These are phyloP conservation scores for Juglanconis juglandina DNA, from an alignment of 2,329 filamentous ascomycete genomes.

Conservation along the genomic window DNA sequence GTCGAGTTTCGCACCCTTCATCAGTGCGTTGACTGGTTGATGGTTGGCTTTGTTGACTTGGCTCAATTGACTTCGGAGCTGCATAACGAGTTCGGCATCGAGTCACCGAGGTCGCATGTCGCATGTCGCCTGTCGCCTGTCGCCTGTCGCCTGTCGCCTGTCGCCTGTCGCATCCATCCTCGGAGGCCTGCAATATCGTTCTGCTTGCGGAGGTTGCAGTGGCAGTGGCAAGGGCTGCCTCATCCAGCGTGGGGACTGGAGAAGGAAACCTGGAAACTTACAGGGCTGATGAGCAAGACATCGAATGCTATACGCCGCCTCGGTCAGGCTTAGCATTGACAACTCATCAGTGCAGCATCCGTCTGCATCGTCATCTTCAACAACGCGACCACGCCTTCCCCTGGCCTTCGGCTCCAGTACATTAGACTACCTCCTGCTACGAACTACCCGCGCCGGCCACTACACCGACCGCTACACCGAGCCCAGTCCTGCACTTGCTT, in stretches of 20 bases:
- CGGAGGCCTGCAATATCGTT: neutral
- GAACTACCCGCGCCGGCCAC: neutral
- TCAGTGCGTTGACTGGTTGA: neutral
- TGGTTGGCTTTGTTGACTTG: neutral
- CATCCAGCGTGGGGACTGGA: slow-evolving; percentile 2
- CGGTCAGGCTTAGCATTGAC: neutral
- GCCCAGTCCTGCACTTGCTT: neutral
- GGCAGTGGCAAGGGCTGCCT: slow-evolving; percentile 2
- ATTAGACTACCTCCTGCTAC: neutral
- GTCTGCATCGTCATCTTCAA: slow-evolving; percentile 9
- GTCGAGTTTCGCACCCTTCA: neutral
- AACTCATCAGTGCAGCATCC: slow-evolving; percentile 10
- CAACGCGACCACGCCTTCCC: neutral
- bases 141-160: no score
- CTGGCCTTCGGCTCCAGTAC: neutral
- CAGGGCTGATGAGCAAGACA: neutral
- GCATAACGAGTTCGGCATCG: neutral
- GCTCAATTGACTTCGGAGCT: neutral
- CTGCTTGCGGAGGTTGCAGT: neutral
- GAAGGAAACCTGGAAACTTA: neutral
- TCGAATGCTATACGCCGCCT: neutral
- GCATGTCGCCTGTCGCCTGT: no score
- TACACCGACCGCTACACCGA: neutral
- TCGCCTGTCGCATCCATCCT: no score
- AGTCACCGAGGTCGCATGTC: neutral